Base-by-base conservation (phyloP, 2,329 filamentous ascomycete genomes). In the Penicillium sp. region DNA sequence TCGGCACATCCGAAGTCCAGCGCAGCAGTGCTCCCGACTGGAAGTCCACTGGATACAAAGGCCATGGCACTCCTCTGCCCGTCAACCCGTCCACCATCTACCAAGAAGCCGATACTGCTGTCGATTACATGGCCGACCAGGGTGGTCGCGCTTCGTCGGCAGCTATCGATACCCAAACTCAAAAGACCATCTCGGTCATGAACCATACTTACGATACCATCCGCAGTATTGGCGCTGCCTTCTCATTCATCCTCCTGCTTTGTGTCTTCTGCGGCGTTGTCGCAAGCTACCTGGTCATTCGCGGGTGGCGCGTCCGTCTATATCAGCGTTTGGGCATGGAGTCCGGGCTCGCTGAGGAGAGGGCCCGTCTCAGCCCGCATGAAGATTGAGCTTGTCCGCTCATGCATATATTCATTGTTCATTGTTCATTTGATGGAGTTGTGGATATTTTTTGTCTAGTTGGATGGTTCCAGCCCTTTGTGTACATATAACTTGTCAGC, bases 271-370 rank as follows among this genome's bases (percentile, higher is more conserved):
- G 24, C 18, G 54, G 45, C 40, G 54, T 62, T 29, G 55, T 64
- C 46, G 58, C 54, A 4, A 49, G 45, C 27, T 64, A 55, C 36
- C 7, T 65, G 53, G 42, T 65, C 18, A 56, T 62, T 52, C 59
- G 61, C 34, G 62, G 62, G 55, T 65, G 62, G 62, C 61, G 62
- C 40, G 48, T 65, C 56, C 61, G 54, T n/a, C 47, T 64, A 5
- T 65, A 65, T 47, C 58, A 65, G 42, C 59, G 55, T 39, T n/a
- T 59, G 18, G 46, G 34, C 24, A 43, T 39, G 27, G 60, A 58
- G 31, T 55, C 61, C 7, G 52, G 47, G n/a, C 14, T 48, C 7
- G 31, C 55, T 9, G 59, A 59, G 2, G 59, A 63, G 39, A 49
- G 58, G 24, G 47, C 50, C 14, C 58, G 24, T 46, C 52, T 61